phyloP scores from a whole-genome alignment of 495 filamentous ascomycete species.

The Hypoxylon trugodes region DNA sequence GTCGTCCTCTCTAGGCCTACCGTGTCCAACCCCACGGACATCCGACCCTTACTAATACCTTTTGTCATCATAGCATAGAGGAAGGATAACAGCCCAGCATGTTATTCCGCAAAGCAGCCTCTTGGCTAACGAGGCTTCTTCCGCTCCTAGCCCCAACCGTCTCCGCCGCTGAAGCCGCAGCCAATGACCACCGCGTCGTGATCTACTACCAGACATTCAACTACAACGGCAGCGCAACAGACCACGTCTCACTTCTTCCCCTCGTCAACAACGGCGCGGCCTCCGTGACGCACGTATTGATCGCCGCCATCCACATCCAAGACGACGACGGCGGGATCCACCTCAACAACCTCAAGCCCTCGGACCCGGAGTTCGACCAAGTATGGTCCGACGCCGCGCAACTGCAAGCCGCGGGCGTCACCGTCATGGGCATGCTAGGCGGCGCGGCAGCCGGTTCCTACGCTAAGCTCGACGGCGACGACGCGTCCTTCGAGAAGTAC shows the following conservation, averaged over 20 bases:
- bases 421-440: conserved; percentile 83
- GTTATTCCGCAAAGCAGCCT: conserved; percentile 15
- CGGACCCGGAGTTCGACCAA: conserved; percentile 59
- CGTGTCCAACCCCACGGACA: not conserved
- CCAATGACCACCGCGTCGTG: conserved; percentile 55
- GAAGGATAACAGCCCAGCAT: conserved; percentile 17
- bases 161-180: conserved; percentile 6
- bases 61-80: not conserved
- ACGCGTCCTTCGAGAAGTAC: conserved; percentile 67
- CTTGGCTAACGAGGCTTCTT: conserved; percentile 27
- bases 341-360: conserved; percentile 76
- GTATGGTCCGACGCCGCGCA: conserved; percentile 73
- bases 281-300: conserved; percentile 72
- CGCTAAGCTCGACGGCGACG: conserved; percentile 65
- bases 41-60: too few species aligned
- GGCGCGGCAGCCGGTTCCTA: conserved; percentile 79
- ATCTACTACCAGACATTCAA: conserved; percentile 79
- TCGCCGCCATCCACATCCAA: conserved; percentile 81
- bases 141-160: conserved; percentile 25
- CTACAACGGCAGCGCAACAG: conserved; percentile 58
- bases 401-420: conserved; percentile 70
- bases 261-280: conserved; percentile 65
- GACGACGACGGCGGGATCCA: conserved; percentile 66
- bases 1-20: not conserved
- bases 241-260: conserved; percentile 76